phyloP scores from a whole-genome alignment of 495 filamentous ascomycete genomes.

The Hyaloscypha variabilis region DNA sequence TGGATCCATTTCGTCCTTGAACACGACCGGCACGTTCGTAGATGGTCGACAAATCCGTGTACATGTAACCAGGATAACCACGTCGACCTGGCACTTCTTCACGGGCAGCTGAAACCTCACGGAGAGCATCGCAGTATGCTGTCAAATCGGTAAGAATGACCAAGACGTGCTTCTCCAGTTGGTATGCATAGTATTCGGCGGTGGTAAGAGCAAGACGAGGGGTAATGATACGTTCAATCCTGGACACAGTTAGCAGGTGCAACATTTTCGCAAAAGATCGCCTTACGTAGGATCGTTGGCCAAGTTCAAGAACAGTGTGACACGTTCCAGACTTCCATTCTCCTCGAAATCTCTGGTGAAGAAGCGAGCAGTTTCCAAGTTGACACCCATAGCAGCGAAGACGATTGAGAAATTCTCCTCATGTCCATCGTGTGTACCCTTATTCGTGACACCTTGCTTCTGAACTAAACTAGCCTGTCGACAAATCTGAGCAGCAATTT shows the following conservation, averaged over 20 bases:
- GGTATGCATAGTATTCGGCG: conserved; percentile 99
- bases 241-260: conserved; percentile 41
- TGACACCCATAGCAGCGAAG: conserved; percentile 99
- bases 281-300: conserved; percentile 97
- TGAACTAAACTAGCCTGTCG: conserved; percentile 92
- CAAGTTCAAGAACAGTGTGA: conserved; percentile 96
- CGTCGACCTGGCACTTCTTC: conserved; percentile 99
- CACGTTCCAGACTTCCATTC: conserved; percentile 97
- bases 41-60: conserved; percentile 99
- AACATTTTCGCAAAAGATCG: background rate
- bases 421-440: conserved; percentile 94
- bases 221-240: conserved; percentile 99
- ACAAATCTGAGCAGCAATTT: conserved; percentile 98
- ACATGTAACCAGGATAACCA: conserved; percentile 99
- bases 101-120: conserved; percentile 95
- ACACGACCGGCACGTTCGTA: conserved; percentile 99
- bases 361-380: conserved; percentile 98
- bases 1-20: conserved; percentile 94
- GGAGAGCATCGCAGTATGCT: conserved; percentile 97
- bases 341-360: conserved; percentile 99
- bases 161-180: conserved; percentile 98
- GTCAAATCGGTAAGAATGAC: conserved; percentile 98
- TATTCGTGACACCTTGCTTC: conserved; percentile 73
- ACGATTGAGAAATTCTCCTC: conserved; percentile 99
- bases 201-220: conserved; percentile 98